Evolutionary conservation across 306 rosid genomes (phyloP), one percentile per base, ranked within the genome.

Genomic region (Gastrolobium bilobum): DNA sequence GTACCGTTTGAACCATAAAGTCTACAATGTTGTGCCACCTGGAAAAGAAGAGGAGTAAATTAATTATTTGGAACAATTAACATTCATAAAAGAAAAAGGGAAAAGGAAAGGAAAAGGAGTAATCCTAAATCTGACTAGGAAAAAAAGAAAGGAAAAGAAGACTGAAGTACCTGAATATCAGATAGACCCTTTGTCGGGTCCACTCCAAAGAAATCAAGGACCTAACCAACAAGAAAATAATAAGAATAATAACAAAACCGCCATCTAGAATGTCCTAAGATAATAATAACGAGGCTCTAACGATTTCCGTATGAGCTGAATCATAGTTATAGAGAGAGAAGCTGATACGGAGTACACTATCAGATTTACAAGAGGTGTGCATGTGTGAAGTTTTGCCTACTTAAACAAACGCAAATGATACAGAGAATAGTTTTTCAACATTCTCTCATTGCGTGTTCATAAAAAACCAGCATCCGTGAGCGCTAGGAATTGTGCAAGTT

Each of bases 151-250:
- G 26, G 15, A 30, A 79, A 35, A 29, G 42, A 26, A 68, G 40
- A 53, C 66, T 52, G 50, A 44, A 59, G 15, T 82, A 92, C 99
- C 99, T 95, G 95, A 4, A 79, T 37, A 5, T 92, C 91, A 8
- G 86, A 85, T 53, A 95, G 91, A 84, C 99, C 99, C 90, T 83
- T 89, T 20, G 84, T 80, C 52, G 90, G 92, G 81, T 95, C 90
- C 78, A 92, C 99, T 75, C 90, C 89, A 60, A 92, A 92, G 91
- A 89, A 91, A 82, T 90, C 94, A 85, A 95, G 86, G 20, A 95
- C 98, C 99, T 95, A 81, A 52, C 52, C 48, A 82, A 74, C 64
- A 48, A 81, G 38, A 10, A n/a, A 48, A 48, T 0, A 31, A 4
- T 2, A 80, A 44, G 4, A 42, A 62, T 7, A 20, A 71, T 1